Percentiles rank a stretch among this genome's conserved stretches.
Evolutionary conservation across 305 asterid species (phyloP).

Genomic region (Solanum chacoense): DNA sequence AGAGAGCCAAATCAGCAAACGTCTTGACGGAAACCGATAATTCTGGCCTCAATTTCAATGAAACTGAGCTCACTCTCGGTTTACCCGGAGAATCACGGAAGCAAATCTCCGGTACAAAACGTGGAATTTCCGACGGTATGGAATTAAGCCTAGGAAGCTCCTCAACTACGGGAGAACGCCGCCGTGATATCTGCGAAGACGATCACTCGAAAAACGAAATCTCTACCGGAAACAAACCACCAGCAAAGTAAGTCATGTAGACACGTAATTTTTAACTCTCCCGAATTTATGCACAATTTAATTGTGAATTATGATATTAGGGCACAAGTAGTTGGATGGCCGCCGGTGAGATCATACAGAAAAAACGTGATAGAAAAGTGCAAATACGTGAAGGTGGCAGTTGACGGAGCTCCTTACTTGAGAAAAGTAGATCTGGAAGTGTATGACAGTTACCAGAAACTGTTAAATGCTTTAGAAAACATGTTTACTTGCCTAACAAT

Average conservation of each 20-base stretch:
- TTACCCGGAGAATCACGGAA: constrained; percentile 29
- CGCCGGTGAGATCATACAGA: constrained; percentile 19
- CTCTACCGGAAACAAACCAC: constrained; percentile 8
- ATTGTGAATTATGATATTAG: background rate
- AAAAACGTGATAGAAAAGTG: constrained; percentile 8
- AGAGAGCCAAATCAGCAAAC: background rate
- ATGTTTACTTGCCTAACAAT: constrained; percentile 49
- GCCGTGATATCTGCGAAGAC: constrained; percentile 4
- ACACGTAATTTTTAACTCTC: background rate
- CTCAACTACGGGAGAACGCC: constrained; percentile 5
- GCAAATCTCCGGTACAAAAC: constrained; percentile 28
- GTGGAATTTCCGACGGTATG: constrained; percentile 27
- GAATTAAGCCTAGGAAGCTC: constrained; percentile 23
- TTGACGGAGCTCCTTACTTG: constrained; percentile 72
- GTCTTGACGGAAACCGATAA: constrained; percentile 6
- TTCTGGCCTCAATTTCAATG: constrained; percentile 28
- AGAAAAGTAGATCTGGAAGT: constrained; percentile 53
- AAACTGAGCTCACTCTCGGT: constrained; percentile 60
- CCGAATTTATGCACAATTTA: background rate
- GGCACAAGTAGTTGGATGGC: constrained; percentile 28
- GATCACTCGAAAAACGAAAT: background rate
- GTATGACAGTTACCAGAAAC: constrained; percentile 32
- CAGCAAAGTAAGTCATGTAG: constrained; percentile 14
- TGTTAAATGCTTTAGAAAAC: constrained; percentile 36
- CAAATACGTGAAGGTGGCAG: constrained; percentile 57